Base-by-base conservation (phyloP, 2,329 filamentous ascomycete genomes). In the Neurospora sp. region DNA sequence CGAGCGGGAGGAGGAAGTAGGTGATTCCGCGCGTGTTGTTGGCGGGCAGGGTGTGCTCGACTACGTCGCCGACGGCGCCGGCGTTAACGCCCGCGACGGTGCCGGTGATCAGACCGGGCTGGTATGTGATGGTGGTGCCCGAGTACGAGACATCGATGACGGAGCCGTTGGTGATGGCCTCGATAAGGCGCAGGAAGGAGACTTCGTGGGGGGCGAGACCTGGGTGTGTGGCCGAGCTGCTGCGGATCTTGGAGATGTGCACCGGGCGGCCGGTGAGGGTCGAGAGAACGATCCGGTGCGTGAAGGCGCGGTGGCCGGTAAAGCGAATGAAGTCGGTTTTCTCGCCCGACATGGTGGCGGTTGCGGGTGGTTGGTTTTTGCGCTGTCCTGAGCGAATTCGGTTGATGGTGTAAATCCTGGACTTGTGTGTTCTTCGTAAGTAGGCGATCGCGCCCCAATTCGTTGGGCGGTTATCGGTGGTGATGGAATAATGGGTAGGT, bases 111-210 rank as follows among this genome's bases (percentile, higher is more conserved):
- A 99, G 84, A 41, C 96, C 96, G 0, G 96, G 96, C 74, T 92
- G 91, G 82, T 96, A 99, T 43, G 94, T 90, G 69, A 99, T 87
- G 1, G 93, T 94, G 0, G 96, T 98, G 78, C 96, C 96, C 1
- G 93, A 97, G 82, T 97, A 96, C 11, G 93, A 97, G 75, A 99
- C 97, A 77, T 97, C 94, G 82, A 98, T 93, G 69, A 91, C 89
- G 70, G 92, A 92, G 81, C 96, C 96, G 84, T 99, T 99, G 77
- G 96, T 99, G 76, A 99, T 86, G 74, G 92, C 87, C 80, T 98
- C 96, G 77, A 99, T 89, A 19, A 99, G 91, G 70, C 96, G 94
- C 39, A 99, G 87, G 80, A 99, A 95, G 66, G 96, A 98, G 76
- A 98, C 90, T 82, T 99, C 96, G 83, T 97, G 91, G 67, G 93